Evolutionary conservation across 192 early-diverging fungal genomes (phyloP).

Genomic region (Coemansia sp.): DNA sequence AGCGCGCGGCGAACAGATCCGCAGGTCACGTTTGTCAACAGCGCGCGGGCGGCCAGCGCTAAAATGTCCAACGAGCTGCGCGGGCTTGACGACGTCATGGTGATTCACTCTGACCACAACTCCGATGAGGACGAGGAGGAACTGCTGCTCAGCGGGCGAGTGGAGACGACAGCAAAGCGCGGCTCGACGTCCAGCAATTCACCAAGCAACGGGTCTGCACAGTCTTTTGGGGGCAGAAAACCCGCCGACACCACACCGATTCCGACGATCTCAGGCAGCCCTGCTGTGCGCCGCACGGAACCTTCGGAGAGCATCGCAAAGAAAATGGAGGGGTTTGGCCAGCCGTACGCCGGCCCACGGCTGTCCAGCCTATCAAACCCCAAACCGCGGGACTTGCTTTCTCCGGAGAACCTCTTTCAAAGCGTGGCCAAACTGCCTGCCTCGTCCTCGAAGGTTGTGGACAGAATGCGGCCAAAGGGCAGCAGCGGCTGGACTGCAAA

Average conservation of each 20-base stretch:
- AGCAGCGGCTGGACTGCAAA: neutral
- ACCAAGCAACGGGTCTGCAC: neutral
- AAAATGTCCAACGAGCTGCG: neutral
- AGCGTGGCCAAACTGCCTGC: neutral
- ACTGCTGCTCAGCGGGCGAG: neutral
- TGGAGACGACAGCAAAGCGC: neutral
- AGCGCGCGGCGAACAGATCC: neutral
- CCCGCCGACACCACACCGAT: neutral
- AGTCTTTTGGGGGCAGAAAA: neutral
- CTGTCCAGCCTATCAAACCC: neutral
- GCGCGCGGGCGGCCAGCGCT: conserved; percentile 3
- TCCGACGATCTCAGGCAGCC: neutral
- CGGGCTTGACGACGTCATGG: neutral
- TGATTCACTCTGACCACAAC: conserved; percentile 26
- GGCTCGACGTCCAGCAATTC: neutral
- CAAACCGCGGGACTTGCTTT: neutral
- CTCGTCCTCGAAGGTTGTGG: conserved; percentile 5
- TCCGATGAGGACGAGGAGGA: conserved; percentile 27
- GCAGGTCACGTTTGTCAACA: neutral
- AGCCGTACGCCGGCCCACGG: conserved; percentile 2
- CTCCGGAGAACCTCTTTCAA: neutral
- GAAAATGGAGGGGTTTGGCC: conserved; percentile 14
- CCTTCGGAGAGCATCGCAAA: conserved; percentile 1
- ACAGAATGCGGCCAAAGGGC: conserved; percentile 11
- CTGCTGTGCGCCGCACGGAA: neutral